phyloP scores from a whole-genome alignment of 2,329 filamentous ascomycete species.

The Ophiosphaerella korrae region DNA sequence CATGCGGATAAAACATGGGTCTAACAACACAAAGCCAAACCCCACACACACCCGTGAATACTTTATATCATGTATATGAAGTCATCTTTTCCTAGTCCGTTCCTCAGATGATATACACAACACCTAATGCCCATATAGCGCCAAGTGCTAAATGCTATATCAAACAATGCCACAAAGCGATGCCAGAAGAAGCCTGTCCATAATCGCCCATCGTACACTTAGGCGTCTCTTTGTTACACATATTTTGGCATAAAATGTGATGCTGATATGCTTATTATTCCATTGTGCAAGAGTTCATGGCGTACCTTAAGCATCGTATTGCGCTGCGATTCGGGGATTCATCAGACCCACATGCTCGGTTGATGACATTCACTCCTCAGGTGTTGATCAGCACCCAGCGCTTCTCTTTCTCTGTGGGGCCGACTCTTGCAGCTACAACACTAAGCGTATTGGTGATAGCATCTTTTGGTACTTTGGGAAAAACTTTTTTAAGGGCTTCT shows the following conservation, averaged over 20 bases:
- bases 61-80: too few relatives aligned
- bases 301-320: neutral
- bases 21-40: too few relatives aligned
- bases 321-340: neutral
- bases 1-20: too few relatives aligned
- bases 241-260: neutral
- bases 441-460: conserved; percentile 74
- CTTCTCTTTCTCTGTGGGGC: conserved; percentile 67
- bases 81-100: too few relatives aligned
- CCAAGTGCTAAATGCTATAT: too few relatives aligned
- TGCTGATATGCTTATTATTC: neutral
- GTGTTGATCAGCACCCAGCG: conserved; percentile 57
- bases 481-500: conserved; percentile 76
- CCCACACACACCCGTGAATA: too few relatives aligned
- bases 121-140: too few relatives aligned
- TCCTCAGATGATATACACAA: too few relatives aligned
- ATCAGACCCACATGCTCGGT: neutral
- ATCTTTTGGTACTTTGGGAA: conserved; percentile 71
- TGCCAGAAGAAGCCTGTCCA: too few relatives aligned
- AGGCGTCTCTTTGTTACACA: neutral
- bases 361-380: conserved; percentile 5
- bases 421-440: conserved; percentile 66
- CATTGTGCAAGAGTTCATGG: neutral
- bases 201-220: too few relatives aligned
- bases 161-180: too few relatives aligned